These are phyloP conservation scores for Streptanthus diversifolius DNA, from an alignment of 345 rosid species.

Conservation along the genomic window DNA sequence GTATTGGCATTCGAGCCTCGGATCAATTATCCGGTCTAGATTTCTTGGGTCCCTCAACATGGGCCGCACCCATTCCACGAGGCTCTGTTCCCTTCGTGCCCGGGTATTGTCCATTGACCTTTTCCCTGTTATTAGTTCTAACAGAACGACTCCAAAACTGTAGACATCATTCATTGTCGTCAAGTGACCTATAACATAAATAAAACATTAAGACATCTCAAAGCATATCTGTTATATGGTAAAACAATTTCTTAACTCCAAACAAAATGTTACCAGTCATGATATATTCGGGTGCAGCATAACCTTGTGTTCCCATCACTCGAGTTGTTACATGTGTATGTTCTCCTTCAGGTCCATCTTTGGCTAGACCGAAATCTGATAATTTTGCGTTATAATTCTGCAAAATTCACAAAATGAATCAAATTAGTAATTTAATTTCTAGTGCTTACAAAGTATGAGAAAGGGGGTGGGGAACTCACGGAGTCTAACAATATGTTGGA, in stretches of 20 bases:
- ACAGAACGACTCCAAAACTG: conserved; percentile 69
- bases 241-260: not conserved
- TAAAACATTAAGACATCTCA: not conserved
- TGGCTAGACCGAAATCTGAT: conserved; percentile 56
- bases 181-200: conserved; percentile 52
- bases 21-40: conserved; percentile 53
- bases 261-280: conserved; percentile 42
- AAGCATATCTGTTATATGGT: not conserved
- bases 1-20: conserved; percentile 57
- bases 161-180: conserved; percentile 71
- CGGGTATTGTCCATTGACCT: conserved; percentile 55
- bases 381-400: conserved; percentile 48
- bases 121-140: conserved; percentile 63
- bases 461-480: conserved; percentile 33
- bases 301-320: conserved; percentile 60
- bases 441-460: not conserved
- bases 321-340: conserved; percentile 53
- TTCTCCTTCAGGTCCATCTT: conserved; percentile 56
- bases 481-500: conserved; percentile 69
- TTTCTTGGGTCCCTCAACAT: conserved; percentile 49
- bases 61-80: conserved; percentile 66
- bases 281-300: conserved; percentile 53
- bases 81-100: conserved; percentile 46
- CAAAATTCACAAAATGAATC: not conserved
- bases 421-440: not conserved